These are phyloP conservation scores for Psilocybe subaeruginosa DNA, from an alignment of 768 basidiomycete species.

Conservation along the genomic window DNA sequence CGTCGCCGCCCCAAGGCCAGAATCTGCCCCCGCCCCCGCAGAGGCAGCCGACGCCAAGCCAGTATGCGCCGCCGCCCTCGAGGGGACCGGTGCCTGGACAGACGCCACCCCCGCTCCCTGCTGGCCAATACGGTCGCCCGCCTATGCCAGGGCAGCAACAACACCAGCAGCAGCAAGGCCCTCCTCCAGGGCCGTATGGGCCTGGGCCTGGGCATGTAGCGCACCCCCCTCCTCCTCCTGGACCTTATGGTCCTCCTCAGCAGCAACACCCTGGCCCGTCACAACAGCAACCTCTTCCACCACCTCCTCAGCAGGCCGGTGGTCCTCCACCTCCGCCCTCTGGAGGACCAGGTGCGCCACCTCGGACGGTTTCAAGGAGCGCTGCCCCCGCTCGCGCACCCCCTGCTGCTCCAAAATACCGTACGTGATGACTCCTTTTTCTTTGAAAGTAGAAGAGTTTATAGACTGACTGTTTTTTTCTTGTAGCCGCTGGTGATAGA, in stretches of 20 bases:
- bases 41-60: conserved; percentile 49
- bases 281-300: conserved; percentile 15
- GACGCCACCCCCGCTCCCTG: conserved; percentile 43
- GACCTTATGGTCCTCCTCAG: conserved; percentile 36
- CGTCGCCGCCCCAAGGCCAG: conserved; percentile 47
- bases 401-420: conserved; percentile 44
- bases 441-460: neutral
- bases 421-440: conserved; percentile 31
- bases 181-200: conserved; percentile 6
- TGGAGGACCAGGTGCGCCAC: conserved; percentile 27
- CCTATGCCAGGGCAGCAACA: conserved; percentile 26
- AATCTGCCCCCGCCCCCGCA: conserved; percentile 29
- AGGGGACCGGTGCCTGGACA: conserved; percentile 45
- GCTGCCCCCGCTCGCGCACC: conserved; percentile 24
- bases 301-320: conserved; percentile 22
- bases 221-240: conserved; percentile 22
- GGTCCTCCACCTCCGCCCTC: conserved; percentile 36
- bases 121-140: conserved; percentile 40
- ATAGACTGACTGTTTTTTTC: conserved; percentile 12
- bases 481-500: conserved; percentile 84
- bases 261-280: conserved; percentile 27
- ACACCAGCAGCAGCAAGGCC: conserved; percentile 30
- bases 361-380: conserved; percentile 26
- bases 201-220: neutral
- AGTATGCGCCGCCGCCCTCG: conserved; percentile 49